Evolutionary conservation across 2,329 filamentous ascomycete genomes (phyloP).

Genomic region (Dactylella cylindrospora): DNA sequence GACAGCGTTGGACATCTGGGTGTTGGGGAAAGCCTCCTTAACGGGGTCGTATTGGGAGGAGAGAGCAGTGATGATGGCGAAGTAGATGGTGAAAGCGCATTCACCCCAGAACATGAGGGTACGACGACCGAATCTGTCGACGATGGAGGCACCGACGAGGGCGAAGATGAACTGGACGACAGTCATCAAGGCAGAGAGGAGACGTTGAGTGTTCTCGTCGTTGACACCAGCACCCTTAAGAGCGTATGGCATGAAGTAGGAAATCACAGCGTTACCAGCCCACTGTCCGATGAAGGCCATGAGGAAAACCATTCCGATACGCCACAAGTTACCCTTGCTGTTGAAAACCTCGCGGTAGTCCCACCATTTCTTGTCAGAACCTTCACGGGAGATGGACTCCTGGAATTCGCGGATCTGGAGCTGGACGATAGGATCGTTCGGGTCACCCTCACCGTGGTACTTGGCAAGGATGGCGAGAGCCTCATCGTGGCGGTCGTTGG

Average conservation of each 20-base stretch:
- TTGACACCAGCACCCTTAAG: constrained; percentile 60
- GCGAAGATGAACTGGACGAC: constrained; percentile 49
- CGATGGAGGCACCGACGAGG: constrained; percentile 51
- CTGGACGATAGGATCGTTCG: constrained; percentile 58
- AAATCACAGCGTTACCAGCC: constrained; percentile 59
- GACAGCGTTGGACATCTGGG: constrained; percentile 47
- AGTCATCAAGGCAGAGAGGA: constrained; percentile 56
- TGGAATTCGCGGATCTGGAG: constrained; percentile 56
- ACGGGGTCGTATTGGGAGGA: constrained; percentile 52
- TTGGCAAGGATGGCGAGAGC: constrained; percentile 55
- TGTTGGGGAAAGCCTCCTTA: constrained; percentile 56
- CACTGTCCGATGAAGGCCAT: constrained; percentile 63
- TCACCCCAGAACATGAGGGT: constrained; percentile 59
- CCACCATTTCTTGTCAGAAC: constrained; percentile 56
- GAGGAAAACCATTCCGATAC: constrained; percentile 58
- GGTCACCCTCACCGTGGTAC: constrained; percentile 55
- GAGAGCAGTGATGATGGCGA: constrained; percentile 52
- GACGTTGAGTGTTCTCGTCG: constrained; percentile 56
- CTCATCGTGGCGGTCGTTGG: constrained; percentile 56
- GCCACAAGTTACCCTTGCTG: constrained; percentile 59
- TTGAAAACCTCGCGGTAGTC: constrained; percentile 60
- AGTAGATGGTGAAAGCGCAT: constrained; percentile 51
- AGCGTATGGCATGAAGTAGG: constrained; percentile 60
- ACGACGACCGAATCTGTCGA: constrained; percentile 50
- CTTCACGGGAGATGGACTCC: constrained; percentile 57